Conservation (phyloP, 2,329 filamentous ascomycete genomes). For the Colletotrichum magnum region DNA sequence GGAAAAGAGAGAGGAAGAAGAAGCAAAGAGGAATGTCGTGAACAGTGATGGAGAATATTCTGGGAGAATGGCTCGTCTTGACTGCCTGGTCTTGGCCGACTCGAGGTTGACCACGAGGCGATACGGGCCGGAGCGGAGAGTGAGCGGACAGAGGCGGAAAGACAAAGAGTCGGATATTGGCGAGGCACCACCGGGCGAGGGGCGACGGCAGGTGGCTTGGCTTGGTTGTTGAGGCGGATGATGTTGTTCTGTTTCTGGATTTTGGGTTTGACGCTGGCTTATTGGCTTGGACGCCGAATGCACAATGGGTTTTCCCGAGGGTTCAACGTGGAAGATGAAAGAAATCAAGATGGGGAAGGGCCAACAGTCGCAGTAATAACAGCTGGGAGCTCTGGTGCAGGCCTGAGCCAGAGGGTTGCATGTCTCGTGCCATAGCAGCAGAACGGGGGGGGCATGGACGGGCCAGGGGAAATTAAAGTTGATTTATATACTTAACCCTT, state of each 20-base stretch:
- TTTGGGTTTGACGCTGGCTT: conserved; percentile 11
- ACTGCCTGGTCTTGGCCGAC: conserved; percentile 5
- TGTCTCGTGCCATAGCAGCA: conserved; percentile 59
- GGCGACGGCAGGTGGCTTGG: conserved; percentile 23
- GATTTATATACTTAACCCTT: conserved; percentile 54
- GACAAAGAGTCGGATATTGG: conserved; percentile 27
- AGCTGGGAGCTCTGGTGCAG: conserved; percentile 51
- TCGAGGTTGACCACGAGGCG: conserved; percentile 4
- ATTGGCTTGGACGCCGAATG: conserved; percentile 19
- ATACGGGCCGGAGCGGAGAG: conserved; percentile 16
- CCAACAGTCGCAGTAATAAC: conserved; percentile 35
- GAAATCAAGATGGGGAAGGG: conserved; percentile 23
- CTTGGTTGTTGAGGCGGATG: conserved; percentile 9
- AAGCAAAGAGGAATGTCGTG: not conserved
- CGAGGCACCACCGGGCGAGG: conserved; percentile 29
- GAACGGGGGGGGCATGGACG: conserved; percentile 50
- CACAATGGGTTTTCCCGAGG: conserved; percentile 12
- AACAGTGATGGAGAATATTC: conserved; percentile 10
- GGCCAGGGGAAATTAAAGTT: conserved; percentile 52
- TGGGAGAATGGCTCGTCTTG: conserved; percentile 14
- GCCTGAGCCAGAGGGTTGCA: conserved; percentile 55
- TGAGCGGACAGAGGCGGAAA: conserved; percentile 16
- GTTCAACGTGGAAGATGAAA: conserved; percentile 21
- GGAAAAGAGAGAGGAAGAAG: conserved; percentile 5
- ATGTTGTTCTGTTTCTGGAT: not conserved